A percentile compares a stretch with the other conserved stretches of the same genome.
These are phyloP conservation scores for Kluyveromyces sp. DNA, from an alignment of 1,139 yeast genomes.

Conservation along the genomic window DNA sequence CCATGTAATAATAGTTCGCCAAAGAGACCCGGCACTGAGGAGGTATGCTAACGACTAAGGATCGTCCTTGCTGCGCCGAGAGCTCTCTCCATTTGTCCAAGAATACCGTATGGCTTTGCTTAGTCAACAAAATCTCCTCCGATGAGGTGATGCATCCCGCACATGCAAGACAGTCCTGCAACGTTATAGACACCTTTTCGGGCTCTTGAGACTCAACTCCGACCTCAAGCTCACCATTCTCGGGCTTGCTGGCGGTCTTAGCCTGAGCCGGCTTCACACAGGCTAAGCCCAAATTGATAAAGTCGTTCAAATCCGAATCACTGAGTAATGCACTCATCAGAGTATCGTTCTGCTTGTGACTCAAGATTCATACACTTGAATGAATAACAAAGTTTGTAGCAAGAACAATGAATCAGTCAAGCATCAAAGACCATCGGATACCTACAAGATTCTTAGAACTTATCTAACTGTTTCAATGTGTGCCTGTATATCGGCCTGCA, in stretches of 20 bases:
- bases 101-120: slow-evolving; percentile 81
- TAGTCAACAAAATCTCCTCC: slow-evolving; percentile 84
- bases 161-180: slow-evolving; percentile 93
- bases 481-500: too few relatives aligned
- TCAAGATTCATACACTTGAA: too few relatives aligned
- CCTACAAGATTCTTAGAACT: too few relatives aligned
- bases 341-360: neutral
- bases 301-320: slow-evolving; percentile 88
- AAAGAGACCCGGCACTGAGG: slow-evolving; percentile 84
- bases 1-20: slow-evolving; percentile 56
- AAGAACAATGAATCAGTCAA: too few relatives aligned
- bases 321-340: slow-evolving; percentile 80
- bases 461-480: neutral
- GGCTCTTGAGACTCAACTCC: slow-evolving; percentile 49
- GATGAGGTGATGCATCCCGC: slow-evolving; percentile 97
- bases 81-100: slow-evolving; percentile 47
- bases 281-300: slow-evolving; percentile 89
- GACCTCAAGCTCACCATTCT: slow-evolving; percentile 64
- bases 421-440: too few relatives aligned
- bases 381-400: too few relatives aligned
- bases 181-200: slow-evolving; percentile 78
- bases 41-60: slow-evolving; percentile 71
- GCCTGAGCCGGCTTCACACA: slow-evolving; percentile 78
- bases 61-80: slow-evolving; percentile 19
- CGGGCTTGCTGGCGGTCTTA: slow-evolving; percentile 49